Percentiles rank a stretch among this genome's conserved stretches.
phyloP scores from a whole-genome alignment of 176 grass and related monocot species.

The Aechmea fasciata region DNA sequence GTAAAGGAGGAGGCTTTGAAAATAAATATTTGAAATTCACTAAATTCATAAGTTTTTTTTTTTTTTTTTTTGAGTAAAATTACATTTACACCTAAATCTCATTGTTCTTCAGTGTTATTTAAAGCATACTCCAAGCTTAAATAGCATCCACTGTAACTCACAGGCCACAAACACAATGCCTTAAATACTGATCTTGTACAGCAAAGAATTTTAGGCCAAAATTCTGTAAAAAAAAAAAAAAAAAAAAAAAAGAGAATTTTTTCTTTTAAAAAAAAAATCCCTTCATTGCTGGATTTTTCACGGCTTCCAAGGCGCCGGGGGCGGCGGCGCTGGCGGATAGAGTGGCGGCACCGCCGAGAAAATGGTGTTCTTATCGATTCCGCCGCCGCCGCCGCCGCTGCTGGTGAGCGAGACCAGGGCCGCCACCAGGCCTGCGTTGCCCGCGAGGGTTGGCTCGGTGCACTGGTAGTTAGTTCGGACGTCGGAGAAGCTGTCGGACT shows the following conservation, averaged over 20 bases:
- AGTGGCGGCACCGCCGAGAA: constrained; percentile 88
- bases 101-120: neutral
- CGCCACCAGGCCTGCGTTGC: constrained; percentile 76
- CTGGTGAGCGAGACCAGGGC: constrained; percentile 64
- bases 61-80: neutral
- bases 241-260: too few relatives aligned
- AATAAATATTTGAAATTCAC: neutral
- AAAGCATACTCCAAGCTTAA: neutral
- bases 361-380: constrained; percentile 87
- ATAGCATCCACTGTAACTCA: neutral
- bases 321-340: constrained; percentile 59
- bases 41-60: neutral
- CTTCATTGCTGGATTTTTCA: constrained; percentile 17
- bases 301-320: constrained; percentile 74
- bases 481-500: constrained; percentile 55
- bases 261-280: neutral
- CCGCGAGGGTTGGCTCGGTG: constrained; percentile 81
- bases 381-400: constrained; percentile 32
- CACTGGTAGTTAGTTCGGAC: constrained; percentile 37
- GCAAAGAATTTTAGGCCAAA: constrained; percentile 8
- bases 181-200: neutral
- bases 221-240: constrained; percentile 1
- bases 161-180: neutral
- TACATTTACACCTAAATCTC: neutral
- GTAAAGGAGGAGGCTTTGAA: neutral